Evolutionary conservation across 176 grass and related monocot genomes (phyloP), one percentile per base, ranked within the genome.

Genomic region (Typha latifolia): DNA sequence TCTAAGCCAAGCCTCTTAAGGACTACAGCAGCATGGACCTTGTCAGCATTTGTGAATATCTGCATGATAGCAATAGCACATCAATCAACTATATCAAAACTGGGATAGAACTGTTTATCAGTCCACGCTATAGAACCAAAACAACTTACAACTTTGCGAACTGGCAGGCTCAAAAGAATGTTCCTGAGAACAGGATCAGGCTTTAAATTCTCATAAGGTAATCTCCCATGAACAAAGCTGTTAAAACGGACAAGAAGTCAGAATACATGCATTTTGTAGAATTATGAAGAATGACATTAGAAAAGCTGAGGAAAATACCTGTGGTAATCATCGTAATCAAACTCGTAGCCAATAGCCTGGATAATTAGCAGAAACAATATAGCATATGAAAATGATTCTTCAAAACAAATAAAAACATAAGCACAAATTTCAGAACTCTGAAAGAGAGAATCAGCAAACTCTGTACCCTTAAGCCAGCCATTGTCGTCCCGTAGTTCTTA

Each of bases 31-130:
- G 89, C 81, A 61, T 99, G 95, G 32, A 72, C 72, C 79, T 75
- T 81, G 69, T 99, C 95, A 23, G 73, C 84, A 29, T 99, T 99
- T 16, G 95, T 99, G 76, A 99, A 99, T 77, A 99, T 87, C 95
- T 99, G 79, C 57, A 51, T 50, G 50, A 56, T 32, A 59, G 11
- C 1, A 9, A 56, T 9, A 59, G 57, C 68, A 22, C 48, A 55
- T 34, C 21, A 22, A 32, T 51, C 24, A 66, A 61, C 47, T 48
- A 14, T 27, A 57, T 51, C 24, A 57, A 12, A 69, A 47, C 47
- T 75, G 49, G 2, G 47, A 47, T 29, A 62, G 1, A 11, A 49
- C 47, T 63, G 13, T 29, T 59, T 32, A 12, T 19, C 51, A 19
- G 55, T 12, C 19, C 34, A 47, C 43, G 11, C 1, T 20, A 14